These are phyloP conservation scores for Asclepias syriaca DNA, from an alignment of 257 asterid genomes.

Conservation along the genomic window DNA sequence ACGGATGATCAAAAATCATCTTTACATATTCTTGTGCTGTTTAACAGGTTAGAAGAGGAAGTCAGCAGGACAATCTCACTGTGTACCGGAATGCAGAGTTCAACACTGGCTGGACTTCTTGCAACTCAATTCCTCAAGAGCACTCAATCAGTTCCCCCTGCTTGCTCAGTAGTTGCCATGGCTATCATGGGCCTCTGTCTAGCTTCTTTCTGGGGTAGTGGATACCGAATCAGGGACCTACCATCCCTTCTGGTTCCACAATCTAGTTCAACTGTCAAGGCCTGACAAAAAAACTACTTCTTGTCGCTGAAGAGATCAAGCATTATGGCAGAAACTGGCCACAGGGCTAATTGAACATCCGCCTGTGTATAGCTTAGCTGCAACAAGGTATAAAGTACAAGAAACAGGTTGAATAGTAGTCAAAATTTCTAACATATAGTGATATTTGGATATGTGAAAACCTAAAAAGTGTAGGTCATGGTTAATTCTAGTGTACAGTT, in stretches of 20 bases:
- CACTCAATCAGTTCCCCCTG: constrained; percentile 91
- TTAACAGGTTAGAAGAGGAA: constrained; percentile 75
- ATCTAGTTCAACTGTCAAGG: constrained; percentile 38
- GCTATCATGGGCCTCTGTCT: constrained; percentile 98
- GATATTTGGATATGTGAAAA: neutral
- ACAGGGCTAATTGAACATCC: neutral
- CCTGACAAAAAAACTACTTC: constrained; percentile 12
- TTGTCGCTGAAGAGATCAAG: no score
- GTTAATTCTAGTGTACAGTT: constrained; percentile 2
- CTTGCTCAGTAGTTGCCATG: constrained; percentile 95
- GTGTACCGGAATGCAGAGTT: constrained; percentile 98
- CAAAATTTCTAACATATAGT: neutral
- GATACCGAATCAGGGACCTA: constrained; percentile 62
- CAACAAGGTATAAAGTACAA: neutral
- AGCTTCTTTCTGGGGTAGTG: constrained; percentile 95
- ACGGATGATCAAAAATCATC: neutral
- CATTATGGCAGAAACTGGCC: no score
- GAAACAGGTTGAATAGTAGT: neutral
- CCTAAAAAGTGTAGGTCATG: neutral
- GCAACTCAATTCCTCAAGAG: constrained; percentile 83
- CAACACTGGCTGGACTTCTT: constrained; percentile 91
- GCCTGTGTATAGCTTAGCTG: neutral
- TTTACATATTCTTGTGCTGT: neutral
- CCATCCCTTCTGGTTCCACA: constrained; percentile 30
- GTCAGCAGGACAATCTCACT: constrained; percentile 75